Base-by-base conservation (phyloP, 139 green algal species). In the Diplosphaera chodatii region DNA sequence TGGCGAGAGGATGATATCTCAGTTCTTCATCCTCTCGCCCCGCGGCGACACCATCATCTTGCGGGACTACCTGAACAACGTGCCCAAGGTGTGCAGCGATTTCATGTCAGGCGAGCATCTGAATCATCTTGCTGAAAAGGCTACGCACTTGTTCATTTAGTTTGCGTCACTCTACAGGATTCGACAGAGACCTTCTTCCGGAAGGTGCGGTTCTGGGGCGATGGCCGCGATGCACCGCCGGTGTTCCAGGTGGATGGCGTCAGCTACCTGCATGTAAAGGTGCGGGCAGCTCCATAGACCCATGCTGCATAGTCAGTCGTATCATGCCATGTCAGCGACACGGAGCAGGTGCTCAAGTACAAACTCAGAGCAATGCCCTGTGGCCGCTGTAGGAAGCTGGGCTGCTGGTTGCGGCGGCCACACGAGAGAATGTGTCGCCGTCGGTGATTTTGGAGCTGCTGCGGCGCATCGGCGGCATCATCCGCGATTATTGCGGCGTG, bases 221-320 rank as follows among this genome's bases (percentile, higher is more conserved):
- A 80, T 25, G 85, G 80, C 27, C 71, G 87, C 40, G 88, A 96
- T 64, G 93, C 94, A 0, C 94, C 94, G 0, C 91, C 94, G 16
- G 85, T 96, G 0, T 98, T 98, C 74, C 55, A 84, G 40, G 81
- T 95, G 8, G 94, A 98, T 69, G 94, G 94, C n/a, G 92, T 98
- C 18, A 87, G 91, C 37, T 98, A 99, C 82, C 72, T 98, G 31
- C 84, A 97, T 68, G 74, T 95, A 5, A 95, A 95, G 78, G 81
- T 83, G 1, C n/a, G n/a, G n/a, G n/a, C n/a, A n/a, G n/a, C n/a
- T n/a, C n/a, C n/a, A n/a, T n/a, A n/a, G n/a, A n/a, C n/a, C n/a
- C n/a, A n/a, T n/a, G n/a, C n/a, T n/a, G n/a, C n/a, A n/a, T n/a
- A n/a, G n/a, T n/a, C n/a, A n/a, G n/a, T n/a, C n/a, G n/a, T n/a